These are phyloP conservation scores for Leccinum griseonigrum DNA, from an alignment of 1,284 basidiomycete genomes.

Conservation along the genomic window DNA sequence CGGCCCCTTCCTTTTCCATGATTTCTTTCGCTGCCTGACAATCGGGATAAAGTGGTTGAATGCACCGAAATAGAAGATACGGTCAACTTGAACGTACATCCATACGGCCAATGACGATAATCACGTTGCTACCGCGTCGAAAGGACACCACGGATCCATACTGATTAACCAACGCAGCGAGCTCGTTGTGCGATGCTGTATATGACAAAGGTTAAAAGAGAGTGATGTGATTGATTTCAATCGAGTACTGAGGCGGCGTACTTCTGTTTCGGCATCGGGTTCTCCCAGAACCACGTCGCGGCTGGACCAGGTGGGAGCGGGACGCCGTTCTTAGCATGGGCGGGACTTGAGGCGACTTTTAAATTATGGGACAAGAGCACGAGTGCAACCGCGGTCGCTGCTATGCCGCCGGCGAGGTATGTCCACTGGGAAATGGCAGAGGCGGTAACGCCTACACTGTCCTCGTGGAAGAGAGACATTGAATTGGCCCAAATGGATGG, in stretches of 20 bases:
- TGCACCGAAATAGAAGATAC: not conserved
- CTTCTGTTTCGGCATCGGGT: conserved; percentile 8
- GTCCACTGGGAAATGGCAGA: not conserved
- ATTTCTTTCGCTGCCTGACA: conserved; percentile 24
- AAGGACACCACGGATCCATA: conserved; percentile 35
- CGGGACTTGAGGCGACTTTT: not conserved
- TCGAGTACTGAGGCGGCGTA: not conserved
- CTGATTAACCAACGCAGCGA: conserved; percentile 22
- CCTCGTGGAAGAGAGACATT: not conserved
- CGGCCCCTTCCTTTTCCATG: conserved; percentile 33
- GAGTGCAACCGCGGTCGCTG: not conserved
- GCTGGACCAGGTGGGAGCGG: conserved; percentile 31
- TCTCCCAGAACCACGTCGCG: conserved; percentile 16
- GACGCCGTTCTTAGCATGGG: conserved; percentile 4
- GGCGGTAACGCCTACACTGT: not conserved
- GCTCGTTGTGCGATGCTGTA: conserved; percentile 1
- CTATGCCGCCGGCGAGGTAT: not conserved
- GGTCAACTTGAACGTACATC: conserved; percentile 25
- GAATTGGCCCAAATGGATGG: not conserved
- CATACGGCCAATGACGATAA: conserved; percentile 29
- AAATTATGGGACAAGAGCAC: not conserved
- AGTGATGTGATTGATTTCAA: not conserved
- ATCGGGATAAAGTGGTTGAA: not conserved
- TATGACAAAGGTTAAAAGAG: not conserved
- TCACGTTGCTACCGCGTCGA: conserved; percentile 21